These are phyloP conservation scores for Xylaria multiplex DNA, from an alignment of 2,329 filamentous ascomycete species.

Conservation along the genomic window DNA sequence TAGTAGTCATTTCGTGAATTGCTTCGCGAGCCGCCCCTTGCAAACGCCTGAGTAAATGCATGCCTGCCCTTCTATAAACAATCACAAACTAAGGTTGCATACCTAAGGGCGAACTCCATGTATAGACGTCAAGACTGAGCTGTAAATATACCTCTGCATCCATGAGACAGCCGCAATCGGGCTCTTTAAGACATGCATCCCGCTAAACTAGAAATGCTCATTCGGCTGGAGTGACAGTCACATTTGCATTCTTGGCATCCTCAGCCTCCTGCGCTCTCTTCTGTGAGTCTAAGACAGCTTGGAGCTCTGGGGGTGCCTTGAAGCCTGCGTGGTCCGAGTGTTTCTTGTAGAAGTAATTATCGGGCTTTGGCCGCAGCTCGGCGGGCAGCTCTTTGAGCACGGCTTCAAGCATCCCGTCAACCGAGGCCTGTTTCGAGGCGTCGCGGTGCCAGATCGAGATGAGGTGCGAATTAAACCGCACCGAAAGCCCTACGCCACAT, in stretches of 20 bases:
- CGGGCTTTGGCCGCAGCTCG: conserved; percentile 76
- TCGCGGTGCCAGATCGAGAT: conserved; percentile 96
- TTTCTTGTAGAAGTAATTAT: conserved; percentile 86
- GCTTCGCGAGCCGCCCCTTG: conserved; percentile 16
- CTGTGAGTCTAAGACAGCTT: conserved; percentile 67
- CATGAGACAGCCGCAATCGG: neutral
- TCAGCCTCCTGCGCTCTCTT: conserved; percentile 57
- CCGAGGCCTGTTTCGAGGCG: conserved; percentile 79
- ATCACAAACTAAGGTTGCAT: conserved; percentile 6
- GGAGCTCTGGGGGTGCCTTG: conserved; percentile 69
- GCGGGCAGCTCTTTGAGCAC: conserved; percentile 78
- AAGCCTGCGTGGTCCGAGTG: conserved; percentile 90
- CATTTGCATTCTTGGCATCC: conserved; percentile 46
- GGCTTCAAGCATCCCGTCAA: conserved; percentile 76
- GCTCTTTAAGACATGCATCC: neutral
- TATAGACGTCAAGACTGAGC: neutral
- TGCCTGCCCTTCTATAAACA: conserved; percentile 27
- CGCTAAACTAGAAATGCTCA: conserved; percentile 6
- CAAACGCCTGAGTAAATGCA: conserved; percentile 36
- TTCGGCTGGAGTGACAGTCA: conserved; percentile 40
- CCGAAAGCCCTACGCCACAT: conserved; percentile 86
- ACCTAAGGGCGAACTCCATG: neutral
- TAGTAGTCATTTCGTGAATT: conserved; percentile 13
- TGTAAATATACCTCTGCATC: neutral
- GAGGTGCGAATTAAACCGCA: conserved; percentile 88